Evolutionary conservation across 2,329 filamentous ascomycete genomes (phyloP).

Genomic region (Clarireedia paspali): DNA sequence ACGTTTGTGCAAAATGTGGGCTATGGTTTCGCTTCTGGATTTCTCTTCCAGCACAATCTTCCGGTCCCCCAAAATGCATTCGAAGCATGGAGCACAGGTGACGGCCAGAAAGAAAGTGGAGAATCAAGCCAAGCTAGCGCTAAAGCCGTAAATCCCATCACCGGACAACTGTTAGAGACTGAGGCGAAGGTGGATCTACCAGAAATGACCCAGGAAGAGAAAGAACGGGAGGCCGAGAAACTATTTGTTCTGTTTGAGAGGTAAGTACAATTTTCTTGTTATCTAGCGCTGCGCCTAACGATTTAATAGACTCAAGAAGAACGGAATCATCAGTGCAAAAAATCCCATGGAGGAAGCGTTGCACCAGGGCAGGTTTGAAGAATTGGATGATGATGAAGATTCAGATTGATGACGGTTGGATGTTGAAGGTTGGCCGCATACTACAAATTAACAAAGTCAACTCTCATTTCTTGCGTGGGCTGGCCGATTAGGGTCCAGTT

Average conservation of each 20-base stretch:
- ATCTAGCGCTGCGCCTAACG: conserved; percentile 7
- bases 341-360: conserved; percentile 25
- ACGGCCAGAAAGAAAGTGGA: conserved; percentile 17
- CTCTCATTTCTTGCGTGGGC: too few relatives aligned
- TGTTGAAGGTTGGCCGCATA: background rate
- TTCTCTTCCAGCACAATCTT: conserved; percentile 78
- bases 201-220: conserved; percentile 86
- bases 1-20: conserved; percentile 87
- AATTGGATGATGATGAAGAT: conserved; percentile 26
- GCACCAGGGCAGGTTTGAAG: conserved; percentile 25
- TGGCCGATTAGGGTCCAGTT: too few relatives aligned
- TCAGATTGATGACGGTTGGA: conserved; percentile 16
- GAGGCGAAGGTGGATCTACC: conserved; percentile 39
- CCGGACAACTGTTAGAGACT: conserved; percentile 25
- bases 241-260: conserved; percentile 29
- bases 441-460: background rate
- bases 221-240: conserved; percentile 60
- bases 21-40: conserved; percentile 89
- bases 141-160: conserved; percentile 25
- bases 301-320: conserved; percentile 23
- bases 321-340: conserved; percentile 25
- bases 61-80: conserved; percentile 61
- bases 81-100: conserved; percentile 39
- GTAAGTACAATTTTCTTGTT: conserved; percentile 13
- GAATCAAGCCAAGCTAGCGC: conserved; percentile 17